phyloP scores from a whole-genome alignment of 768 basidiomycete species.

The Naganishia randhawae region DNA sequence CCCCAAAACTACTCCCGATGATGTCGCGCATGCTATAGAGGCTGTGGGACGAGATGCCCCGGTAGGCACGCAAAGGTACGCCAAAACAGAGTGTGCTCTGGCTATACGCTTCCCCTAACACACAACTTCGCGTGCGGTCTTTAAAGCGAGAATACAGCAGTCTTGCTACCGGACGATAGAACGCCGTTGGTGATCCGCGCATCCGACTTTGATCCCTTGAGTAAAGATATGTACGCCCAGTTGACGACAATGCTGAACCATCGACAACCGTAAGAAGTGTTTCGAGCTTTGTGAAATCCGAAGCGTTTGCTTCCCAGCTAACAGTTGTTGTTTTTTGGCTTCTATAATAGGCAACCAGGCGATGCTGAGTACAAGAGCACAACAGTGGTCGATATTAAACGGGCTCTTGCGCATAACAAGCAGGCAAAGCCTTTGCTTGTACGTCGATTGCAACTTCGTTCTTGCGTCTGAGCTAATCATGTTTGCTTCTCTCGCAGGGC shows the following conservation, averaged over 20 bases:
- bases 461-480: background rate
- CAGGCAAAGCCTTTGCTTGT: background rate
- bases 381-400: constrained; percentile 2
- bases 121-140: background rate
- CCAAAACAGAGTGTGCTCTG: no score
- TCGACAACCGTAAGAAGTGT: constrained; percentile 5
- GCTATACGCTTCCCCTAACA: background rate
- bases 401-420: constrained; percentile 11
- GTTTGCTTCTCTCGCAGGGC: background rate
- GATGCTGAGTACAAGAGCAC: constrained; percentile 9
- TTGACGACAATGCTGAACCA: background rate
- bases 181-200: constrained; percentile 6
- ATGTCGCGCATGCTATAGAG: constrained; percentile 7
- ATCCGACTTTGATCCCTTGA: constrained; percentile 11
- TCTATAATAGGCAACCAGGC: background rate
- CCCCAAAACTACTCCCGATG: constrained; percentile 14
- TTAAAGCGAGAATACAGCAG: constrained; percentile 1
- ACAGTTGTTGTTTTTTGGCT: background rate
- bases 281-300: no score
- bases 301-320: background rate
- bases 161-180: constrained; percentile 4
- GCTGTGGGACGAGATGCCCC: background rate
- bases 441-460: background rate
- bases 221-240: background rate
- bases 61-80: background rate